Base-by-base conservation (phyloP, 2,329 filamentous ascomycete species). In the Epichloe aotearoae region DNA sequence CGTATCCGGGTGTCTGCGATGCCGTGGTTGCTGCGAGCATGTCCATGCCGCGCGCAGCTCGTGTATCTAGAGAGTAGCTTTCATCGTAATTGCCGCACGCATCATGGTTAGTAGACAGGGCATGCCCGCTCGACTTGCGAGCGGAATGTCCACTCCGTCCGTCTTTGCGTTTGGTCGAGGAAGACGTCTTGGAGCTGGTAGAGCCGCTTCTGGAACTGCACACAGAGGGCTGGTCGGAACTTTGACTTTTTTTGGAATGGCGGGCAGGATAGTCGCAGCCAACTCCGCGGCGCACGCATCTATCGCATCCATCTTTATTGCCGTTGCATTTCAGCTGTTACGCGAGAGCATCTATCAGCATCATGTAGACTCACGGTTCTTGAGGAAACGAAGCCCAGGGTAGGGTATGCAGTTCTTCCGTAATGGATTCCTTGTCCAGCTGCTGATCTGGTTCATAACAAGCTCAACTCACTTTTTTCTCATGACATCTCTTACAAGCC, bases 401-500 rank as follows among this genome's bases (percentile, higher is more conserved):
- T 30, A 30, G 8, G 8, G 8, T 10, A 10, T 30, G 23, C 23
- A 26, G 2, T 26, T 26, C 23, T 26, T 26, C 7, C 23, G 23
- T 7, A 7, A 26, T 26, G 23, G 23, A 7, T 7, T 7, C 23
- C 23, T 26, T 26, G 23, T 26, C 23, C 23, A 26, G 23, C 23
- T 26, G 23, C 23, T 26, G 23, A 26, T 26, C 6, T 26, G 23
- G 6, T 26, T 26, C 23, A 26, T 26, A 30, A 30, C 11, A 3
- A 7, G n/a, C 11, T 46, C 17, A 23, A 30, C 55, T 8, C 56
- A 68, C 66, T 61, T 69, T 69, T 69, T 69, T 69, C 55, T 66
- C 63, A 45, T 69, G 65, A 47, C 67, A 69, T 30, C 65, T 58
- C 45, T 66, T 62, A 56, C 67, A 69, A 2, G 66, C 67, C 53